Base-by-base conservation (phyloP, 2,329 filamentous ascomycete species). In the Colletotrichum paranaense region DNA sequence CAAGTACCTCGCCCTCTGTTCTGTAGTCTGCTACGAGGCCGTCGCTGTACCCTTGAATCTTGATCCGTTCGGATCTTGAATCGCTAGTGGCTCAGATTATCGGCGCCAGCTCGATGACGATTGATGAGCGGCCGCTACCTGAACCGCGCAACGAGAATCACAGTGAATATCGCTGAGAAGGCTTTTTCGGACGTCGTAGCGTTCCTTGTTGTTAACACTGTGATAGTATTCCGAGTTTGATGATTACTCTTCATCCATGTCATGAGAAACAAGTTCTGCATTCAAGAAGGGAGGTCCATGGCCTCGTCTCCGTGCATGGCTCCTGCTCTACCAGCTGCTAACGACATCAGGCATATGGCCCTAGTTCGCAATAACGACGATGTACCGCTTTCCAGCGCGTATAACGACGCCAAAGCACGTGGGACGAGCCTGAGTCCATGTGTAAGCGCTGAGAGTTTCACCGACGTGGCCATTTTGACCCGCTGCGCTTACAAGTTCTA, bases 41-140 rank as follows among this genome's bases (percentile, higher is more conserved):
- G 0, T 78, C 76, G 5, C 80, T 84, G 1, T 88, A 88, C 75
- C 85, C 86, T 3, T 85, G 24, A 74, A 84, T 88, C 65, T 88
- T 89, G 79, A 85, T 89, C 68, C 81, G 82, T 3, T 86, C 83
- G 77, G 87, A 89, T 73, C 75, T 86, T 62, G 74, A 85, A 52
- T 86, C 84, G n/a, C 79, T 80, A 30, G 56, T 78, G 24, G 63
- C 80, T 5, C 79, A 80, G 38, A 60, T 73, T 2, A 56, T 73
- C 3, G 78, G 79, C 19, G 74, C 58, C 38, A 53, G 4, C 16
- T 38, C 1, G 58, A 65, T 6, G 28, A 8, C 28, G 28, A 24
- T 24, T 24, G 24, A 24, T 24, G 24, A 30, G 28, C 28, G 28
- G 28, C 28, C 28, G 28, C 28, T 30, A 1, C 6, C 28, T 30